Base-by-base conservation (phyloP, 768 basidiomycete genomes). In the Rhodotorula graminis region DNA sequence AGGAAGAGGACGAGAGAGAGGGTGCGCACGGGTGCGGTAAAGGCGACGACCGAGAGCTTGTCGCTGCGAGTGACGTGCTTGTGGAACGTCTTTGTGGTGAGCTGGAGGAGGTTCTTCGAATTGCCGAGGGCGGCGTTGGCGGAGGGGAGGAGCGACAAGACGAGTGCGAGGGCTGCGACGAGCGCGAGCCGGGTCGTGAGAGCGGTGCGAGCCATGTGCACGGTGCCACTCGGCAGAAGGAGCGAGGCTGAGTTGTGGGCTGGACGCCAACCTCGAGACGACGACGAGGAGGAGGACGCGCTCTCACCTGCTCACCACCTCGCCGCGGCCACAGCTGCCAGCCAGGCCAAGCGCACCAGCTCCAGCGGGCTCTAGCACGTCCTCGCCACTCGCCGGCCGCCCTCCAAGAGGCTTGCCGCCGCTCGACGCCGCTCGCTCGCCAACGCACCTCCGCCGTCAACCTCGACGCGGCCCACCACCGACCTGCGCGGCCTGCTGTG, bases 11-110 rank as follows among this genome's bases (percentile, higher is more conserved):
- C 16, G 59, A 11, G 33, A 23, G 18, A 49, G 47, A 49, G 50
- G 3, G 23, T 10, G 56, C 72, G 42, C 21, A 73, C 75, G 1
- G 76, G 76, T 5, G 76, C 76, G 42, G 62, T 61, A 60, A 77
- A 77, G 2, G 74, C 64, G 12, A 59, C 72, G 31, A 76, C 25
- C 2, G 72, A 64, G 47, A 73, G 71, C 44, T 77, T 77, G 70
- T 77, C 70, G 2, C 72, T 70, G 23, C 59, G 58, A 18, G 76
- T 71, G 3, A 78, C 75, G 33, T 59, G n/a, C 59, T 71, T 67
- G 55, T 76, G 76, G 77, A 78, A 77, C 29, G 65, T 73, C 40
- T 44, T 59, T 0, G 65, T 56, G 29, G 64, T 57, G 44, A 78
- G 69, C 10, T 61, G 47, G 47, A 76, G 74, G 63, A 78, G 70